Evolutionary conservation across 352 stramenopile genomes (phyloP).

Genomic region (Phytophthora parvispora): DNA sequence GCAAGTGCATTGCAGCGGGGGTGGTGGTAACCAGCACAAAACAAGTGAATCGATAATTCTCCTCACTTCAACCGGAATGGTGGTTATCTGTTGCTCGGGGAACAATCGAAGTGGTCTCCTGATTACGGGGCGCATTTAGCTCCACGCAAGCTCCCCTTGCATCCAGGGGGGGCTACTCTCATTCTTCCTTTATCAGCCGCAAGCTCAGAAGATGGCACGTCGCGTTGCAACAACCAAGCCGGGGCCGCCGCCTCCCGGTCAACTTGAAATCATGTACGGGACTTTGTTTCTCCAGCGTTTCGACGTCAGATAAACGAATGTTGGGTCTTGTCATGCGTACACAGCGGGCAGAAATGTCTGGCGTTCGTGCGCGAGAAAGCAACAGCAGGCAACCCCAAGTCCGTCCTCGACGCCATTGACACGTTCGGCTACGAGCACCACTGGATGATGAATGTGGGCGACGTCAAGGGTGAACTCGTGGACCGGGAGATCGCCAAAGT

Average conservation of each 20-base stretch:
- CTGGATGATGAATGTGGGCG: constrained; percentile 61
- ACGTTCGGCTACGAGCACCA: constrained; percentile 40
- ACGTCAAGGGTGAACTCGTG: constrained; percentile 53
- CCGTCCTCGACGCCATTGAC: constrained; percentile 50
- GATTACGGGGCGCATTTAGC: constrained; percentile 9
- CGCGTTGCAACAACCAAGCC: constrained; percentile 34
- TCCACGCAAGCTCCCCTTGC: background rate
- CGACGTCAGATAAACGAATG: background rate
- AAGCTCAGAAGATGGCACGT: constrained; percentile 19
- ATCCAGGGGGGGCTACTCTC: background rate
- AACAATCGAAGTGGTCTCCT: constrained; percentile 1
- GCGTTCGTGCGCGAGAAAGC: constrained; percentile 44
- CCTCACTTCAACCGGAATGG: constrained; percentile 14
- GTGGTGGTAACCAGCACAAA: background rate
- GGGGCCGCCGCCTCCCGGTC: constrained; percentile 12
- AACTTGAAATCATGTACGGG: constrained; percentile 32
- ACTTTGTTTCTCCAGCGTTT: background rate
- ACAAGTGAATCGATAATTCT: too few species aligned
- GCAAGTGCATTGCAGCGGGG: background rate
- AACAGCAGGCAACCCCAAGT: constrained; percentile 34
- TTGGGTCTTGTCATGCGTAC: background rate
- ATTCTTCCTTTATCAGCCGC: background rate
- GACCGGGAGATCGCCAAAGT: constrained; percentile 42
- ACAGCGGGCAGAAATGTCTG: constrained; percentile 31
- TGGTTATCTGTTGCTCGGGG: background rate